Conservation (phyloP, 139 green algal genomes). For the Choricystis sp. region DNA sequence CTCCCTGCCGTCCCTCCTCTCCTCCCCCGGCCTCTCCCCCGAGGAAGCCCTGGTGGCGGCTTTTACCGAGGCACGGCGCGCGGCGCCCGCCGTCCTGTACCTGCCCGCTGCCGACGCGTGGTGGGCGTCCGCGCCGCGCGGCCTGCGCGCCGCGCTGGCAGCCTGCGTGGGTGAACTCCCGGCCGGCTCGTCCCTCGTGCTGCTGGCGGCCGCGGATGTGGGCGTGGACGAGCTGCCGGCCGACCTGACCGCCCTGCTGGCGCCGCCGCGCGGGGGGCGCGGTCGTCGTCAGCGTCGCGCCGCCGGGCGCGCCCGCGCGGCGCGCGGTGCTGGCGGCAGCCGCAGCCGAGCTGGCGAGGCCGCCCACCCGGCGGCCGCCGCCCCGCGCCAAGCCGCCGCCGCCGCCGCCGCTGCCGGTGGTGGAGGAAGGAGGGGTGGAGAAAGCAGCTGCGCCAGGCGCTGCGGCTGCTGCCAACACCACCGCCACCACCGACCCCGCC, state of each 20-base stretch:
- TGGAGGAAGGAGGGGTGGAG: background rate
- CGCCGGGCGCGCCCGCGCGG: background rate
- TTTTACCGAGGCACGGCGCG: constrained; percentile 59
- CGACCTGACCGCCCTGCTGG: constrained; percentile 11
- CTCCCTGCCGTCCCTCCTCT: constrained; percentile 59
- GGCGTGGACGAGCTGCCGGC: constrained; percentile 12
- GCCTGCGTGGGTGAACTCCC: constrained; percentile 74
- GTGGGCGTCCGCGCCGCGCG: constrained; percentile 47
- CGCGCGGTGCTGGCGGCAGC: background rate
- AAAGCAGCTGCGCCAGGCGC: background rate
- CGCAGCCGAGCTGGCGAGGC: constrained; percentile 4
- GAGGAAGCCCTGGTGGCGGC: constrained; percentile 81
- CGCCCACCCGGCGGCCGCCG: constrained; percentile 3
- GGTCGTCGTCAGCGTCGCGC: background rate
- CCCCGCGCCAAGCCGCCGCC: constrained; percentile 3
- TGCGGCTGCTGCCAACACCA: background rate
- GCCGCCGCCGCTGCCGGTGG: background rate
- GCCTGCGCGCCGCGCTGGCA: constrained; percentile 51
- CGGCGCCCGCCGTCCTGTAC: constrained; percentile 70
- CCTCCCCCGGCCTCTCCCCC: constrained; percentile 40
- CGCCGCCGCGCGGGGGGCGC: background rate
- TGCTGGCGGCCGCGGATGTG: constrained; percentile 60
- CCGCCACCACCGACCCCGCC: background rate
- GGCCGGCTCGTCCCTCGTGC: constrained; percentile 58
- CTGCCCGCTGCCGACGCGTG: constrained; percentile 41